These are phyloP conservation scores for Eudorina sp. DNA, from an alignment of 139 green algal genomes.

Conservation along the genomic window DNA sequence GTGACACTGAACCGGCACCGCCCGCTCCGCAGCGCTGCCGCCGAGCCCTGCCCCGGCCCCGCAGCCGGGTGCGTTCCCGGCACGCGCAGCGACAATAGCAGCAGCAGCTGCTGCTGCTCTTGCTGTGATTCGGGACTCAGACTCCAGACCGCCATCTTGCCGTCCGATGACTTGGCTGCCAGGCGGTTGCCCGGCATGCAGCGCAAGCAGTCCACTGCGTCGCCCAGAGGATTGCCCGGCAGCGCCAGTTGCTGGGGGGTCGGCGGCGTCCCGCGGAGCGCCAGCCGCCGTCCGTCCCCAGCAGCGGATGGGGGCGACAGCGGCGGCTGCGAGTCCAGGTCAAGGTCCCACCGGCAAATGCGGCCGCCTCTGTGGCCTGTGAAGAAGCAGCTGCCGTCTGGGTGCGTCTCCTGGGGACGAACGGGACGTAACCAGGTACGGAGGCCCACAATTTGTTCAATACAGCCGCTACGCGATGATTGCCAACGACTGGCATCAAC, in stretches of 20 bases:
- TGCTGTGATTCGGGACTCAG: too few species aligned
- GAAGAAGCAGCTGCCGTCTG: constrained; percentile 19
- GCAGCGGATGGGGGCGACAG: too few species aligned
- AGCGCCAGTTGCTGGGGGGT: background rate
- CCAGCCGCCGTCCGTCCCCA: background rate
- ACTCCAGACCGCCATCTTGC: constrained; percentile 72
- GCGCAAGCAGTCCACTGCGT: constrained; percentile 15
- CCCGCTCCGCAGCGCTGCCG: background rate
- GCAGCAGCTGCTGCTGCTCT: constrained; percentile 2
- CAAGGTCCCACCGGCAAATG: constrained; percentile 42
- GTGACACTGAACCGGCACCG: constrained; percentile 42
- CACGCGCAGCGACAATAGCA: constrained; percentile 22
- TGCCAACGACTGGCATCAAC: too few species aligned
- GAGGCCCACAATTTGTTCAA: too few species aligned
- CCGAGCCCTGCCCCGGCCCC: background rate
- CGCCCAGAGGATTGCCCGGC: background rate
- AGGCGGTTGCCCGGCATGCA: constrained; percentile 46
- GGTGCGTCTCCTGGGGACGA: constrained; percentile 30
- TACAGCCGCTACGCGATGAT: too few species aligned
- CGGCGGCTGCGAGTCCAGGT: background rate
- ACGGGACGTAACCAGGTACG: too few species aligned
- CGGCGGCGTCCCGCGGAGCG: background rate
- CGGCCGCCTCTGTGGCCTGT: constrained; percentile 27
- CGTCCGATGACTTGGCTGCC: constrained; percentile 71
- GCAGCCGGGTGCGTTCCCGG: constrained; percentile 20